Conservation (phyloP, 2,329 filamentous ascomycete species). For the Acrocalymma vagum region DNA sequence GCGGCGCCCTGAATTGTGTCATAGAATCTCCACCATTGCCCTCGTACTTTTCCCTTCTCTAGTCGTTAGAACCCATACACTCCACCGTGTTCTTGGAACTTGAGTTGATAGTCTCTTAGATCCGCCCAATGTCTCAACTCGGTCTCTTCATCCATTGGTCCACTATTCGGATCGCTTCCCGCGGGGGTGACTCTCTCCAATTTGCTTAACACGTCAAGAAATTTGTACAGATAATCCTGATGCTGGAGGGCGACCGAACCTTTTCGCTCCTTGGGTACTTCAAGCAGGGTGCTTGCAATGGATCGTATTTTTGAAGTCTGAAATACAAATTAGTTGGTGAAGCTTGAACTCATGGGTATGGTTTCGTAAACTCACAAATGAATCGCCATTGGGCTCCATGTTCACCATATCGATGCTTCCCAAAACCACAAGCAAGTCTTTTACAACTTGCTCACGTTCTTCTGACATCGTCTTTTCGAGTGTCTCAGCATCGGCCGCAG, state of each 20-base stretch:
- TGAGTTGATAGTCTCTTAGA: conserved; percentile 78
- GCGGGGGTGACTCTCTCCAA: conserved; percentile 71
- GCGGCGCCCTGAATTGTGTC: no score
- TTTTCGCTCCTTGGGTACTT: conserved; percentile 64
- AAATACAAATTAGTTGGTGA: conserved; percentile 9
- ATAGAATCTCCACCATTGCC: no score
- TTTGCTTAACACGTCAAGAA: conserved; percentile 77
- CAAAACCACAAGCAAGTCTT: conserved; percentile 78
- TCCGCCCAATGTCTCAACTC: conserved; percentile 82
- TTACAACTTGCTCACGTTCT: conserved; percentile 83
- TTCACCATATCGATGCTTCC: conserved; percentile 83
- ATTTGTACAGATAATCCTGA: conserved; percentile 75
- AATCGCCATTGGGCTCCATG: conserved; percentile 76
- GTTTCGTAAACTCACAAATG: conserved; percentile 62
- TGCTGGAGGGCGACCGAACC: conserved; percentile 64
- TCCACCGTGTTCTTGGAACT: conserved; percentile 73
- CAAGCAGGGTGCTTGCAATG: conserved; percentile 81
- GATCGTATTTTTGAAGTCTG: conserved; percentile 85
- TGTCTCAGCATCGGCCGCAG: conserved; percentile 43
- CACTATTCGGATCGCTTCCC: conserved; percentile 37
- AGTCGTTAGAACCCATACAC: conserved; percentile 51
- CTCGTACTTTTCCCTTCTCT: no score
- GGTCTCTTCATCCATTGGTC: conserved; percentile 71
- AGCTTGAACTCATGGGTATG: conserved; percentile 20
- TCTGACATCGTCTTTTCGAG: conserved; percentile 72